Evolutionary conservation across 345 rosid species (phyloP).

Genomic region (Populus euphratica): DNA sequence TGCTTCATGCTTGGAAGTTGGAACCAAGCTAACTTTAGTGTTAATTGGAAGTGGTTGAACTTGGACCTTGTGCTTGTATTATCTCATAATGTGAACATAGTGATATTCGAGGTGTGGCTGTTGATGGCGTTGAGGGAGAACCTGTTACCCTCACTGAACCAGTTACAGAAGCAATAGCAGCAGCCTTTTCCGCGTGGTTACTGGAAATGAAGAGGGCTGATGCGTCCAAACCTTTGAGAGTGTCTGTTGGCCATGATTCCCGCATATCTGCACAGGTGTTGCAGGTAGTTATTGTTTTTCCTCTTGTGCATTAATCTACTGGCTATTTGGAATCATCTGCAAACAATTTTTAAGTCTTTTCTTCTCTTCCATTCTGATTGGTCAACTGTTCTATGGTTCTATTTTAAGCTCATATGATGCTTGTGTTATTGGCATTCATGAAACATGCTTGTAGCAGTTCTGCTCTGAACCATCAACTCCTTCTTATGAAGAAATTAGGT

Average conservation of each 20-base stretch:
- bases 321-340: neutral
- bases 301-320: neutral
- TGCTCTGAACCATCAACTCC: neutral
- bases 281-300: conserved; percentile 38
- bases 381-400: neutral
- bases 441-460: neutral
- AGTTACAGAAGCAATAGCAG: conserved; percentile 89
- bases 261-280: conserved; percentile 78
- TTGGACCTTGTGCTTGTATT: neutral
- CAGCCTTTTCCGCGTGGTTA: conserved; percentile 91
- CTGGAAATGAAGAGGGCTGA: conserved; percentile 58
- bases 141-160: conserved; percentile 74
- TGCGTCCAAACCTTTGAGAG: conserved; percentile 37
- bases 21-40: neutral
- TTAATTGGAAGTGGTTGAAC: neutral
- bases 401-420: neutral
- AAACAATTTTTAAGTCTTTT: neutral
- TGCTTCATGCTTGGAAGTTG: neutral
- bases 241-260: conserved; percentile 94
- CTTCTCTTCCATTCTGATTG: neutral
- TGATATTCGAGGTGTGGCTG: conserved; percentile 96
- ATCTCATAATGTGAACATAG: conserved; percentile 33
- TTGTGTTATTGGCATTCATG: neutral
- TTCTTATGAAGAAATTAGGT: neutral
- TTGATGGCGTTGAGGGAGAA: conserved; percentile 90